Evolutionary conservation across 2,329 filamentous ascomycete species (phyloP).

Genomic region (Calonectria fujianensis): DNA sequence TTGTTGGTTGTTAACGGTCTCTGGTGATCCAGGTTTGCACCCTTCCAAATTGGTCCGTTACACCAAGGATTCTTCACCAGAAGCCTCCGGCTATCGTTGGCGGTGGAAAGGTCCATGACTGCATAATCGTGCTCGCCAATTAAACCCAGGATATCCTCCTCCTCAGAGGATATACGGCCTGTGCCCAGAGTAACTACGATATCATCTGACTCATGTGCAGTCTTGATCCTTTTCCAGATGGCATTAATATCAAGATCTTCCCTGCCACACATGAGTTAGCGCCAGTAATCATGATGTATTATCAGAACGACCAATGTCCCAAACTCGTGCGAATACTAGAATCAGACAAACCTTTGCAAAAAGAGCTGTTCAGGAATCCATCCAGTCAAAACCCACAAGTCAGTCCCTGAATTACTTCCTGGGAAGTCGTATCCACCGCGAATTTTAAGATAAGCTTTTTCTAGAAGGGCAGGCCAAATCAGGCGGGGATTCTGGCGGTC

Average conservation of each 20-base stretch:
- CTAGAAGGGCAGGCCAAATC: constrained; percentile 93
- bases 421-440: constrained; percentile 98
- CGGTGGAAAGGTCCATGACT: constrained; percentile 84
- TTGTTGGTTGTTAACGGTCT: background rate
- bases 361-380: constrained; percentile 99
- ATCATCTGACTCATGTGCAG: constrained; percentile 84
- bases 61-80: constrained; percentile 98
- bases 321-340: too few species aligned
- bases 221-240: constrained; percentile 86
- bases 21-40: constrained; percentile 37
- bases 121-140: constrained; percentile 96
- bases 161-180: constrained; percentile 83
- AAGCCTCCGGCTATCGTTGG: constrained; percentile 78
- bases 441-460: constrained; percentile 97
- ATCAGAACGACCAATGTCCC: background rate
- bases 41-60: constrained; percentile 85
- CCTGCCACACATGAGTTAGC: constrained; percentile 62
- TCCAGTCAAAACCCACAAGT: constrained; percentile 92
- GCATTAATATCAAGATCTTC: constrained; percentile 85
- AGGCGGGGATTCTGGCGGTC: constrained; percentile 88
- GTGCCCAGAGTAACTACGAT: constrained; percentile 94
- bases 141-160: constrained; percentile 87
- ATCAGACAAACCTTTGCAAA: constrained; percentile 78
- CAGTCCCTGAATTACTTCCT: constrained; percentile 96
- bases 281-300: background rate